Evolutionary conservation across 805 yeast species (phyloP), one percentile per base, ranked within the genome.

Genomic region (Ogataea degrootiae): DNA sequence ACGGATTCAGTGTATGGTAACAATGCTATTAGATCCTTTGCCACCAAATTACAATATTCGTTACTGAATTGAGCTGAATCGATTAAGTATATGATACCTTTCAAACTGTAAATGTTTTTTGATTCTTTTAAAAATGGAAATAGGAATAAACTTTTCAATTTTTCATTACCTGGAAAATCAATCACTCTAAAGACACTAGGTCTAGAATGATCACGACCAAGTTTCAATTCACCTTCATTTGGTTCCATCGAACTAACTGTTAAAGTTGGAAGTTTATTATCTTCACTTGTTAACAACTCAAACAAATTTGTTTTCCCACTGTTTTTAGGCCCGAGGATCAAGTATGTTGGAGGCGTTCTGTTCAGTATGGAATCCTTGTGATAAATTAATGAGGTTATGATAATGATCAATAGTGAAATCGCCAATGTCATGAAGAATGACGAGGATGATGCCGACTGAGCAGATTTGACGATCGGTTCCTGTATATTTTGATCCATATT

Each of bases 81-180:
- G n/a, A 91, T 71, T 50, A 92, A 73, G 53, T 78, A 89, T 1
- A 91, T 67, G 5, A 89, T 68, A 5, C 96, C 97, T 53, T 75
- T 77, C 44, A 85, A 63, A 16, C 77, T 67, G 17, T 64, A 48
- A 19, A 66, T 47, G 40, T 76, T 68, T 11, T 17, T 6, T 2
- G 42, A 38, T 14, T 71, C 69, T 47, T 71, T 69, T 40, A 82
- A 60, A 53, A 75, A 69, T 47, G 77, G 76, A 45, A 76, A 75
- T 49, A 71, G 54, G 34, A 81, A 70, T 43, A 83, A 68, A 48
- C 79, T 77, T 45, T 77, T 78, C 55, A 91, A 78, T 65, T 88
- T 89, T 46, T 77, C 69, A 67, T 86, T 90, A n/a, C 97, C 97
- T 2, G 99, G 99, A 52, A 82, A 82, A 59, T 92, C 98, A 44